These are phyloP conservation scores for Colletotrichum kahawae DNA, from an alignment of 2,329 filamentous ascomycete species.

Conservation along the genomic window DNA sequence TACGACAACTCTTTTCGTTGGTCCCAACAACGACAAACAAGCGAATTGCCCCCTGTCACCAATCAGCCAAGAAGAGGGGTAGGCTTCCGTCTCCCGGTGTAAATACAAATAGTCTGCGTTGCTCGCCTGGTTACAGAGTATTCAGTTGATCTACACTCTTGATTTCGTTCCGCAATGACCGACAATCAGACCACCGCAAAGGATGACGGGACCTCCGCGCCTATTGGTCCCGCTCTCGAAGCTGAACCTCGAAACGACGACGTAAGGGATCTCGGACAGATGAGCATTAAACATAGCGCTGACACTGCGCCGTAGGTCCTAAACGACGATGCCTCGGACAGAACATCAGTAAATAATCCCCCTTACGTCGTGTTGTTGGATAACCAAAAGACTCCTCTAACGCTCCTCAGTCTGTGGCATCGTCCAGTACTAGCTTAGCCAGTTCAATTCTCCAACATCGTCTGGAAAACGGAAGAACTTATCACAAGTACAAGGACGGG, in stretches of 20 bases:
- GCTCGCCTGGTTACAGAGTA: not conserved
- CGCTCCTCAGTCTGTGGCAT: not conserved
- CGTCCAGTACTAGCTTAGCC: not conserved
- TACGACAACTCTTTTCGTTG: not conserved
- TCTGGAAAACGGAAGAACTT: slow-evolving; percentile 9
- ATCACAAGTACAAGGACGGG: slow-evolving; percentile 24
- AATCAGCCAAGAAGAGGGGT: not conserved
- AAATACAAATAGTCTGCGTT: not conserved
- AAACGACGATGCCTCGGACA: not conserved
- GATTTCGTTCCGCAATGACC: not conserved
- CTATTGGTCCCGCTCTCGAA: not conserved
- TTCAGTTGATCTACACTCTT: not conserved
- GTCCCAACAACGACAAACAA: not conserved
- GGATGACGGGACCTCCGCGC: not conserved
- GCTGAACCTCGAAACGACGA: not conserved
- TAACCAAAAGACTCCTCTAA: not conserved
- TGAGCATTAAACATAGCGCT: not conserved
- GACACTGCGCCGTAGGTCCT: not conserved
- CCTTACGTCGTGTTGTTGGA: not conserved
- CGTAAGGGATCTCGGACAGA: not conserved
- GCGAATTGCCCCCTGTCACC: not conserved
- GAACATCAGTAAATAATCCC: not conserved
- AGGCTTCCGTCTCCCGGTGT: not conserved
- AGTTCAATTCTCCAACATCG: not conserved
- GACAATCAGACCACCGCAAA: not conserved